Percentiles rank a stretch among this genome's conserved stretches.
These are phyloP conservation scores for Botrytis porri DNA, from an alignment of 2,329 filamentous ascomycete species.

Conservation along the genomic window DNA sequence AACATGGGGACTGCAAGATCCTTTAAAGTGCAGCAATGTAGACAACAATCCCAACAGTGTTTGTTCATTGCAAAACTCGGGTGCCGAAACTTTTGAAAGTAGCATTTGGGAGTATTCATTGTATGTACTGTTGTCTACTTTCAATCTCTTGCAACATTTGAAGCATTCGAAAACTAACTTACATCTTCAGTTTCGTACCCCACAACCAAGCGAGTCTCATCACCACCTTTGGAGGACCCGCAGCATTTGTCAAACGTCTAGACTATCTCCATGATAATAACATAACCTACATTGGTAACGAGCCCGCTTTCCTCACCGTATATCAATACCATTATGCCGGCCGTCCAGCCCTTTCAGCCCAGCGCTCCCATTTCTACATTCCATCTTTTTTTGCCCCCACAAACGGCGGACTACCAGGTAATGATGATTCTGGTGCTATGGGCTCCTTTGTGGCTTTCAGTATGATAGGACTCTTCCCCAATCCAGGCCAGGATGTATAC, in stretches of 20 bases:
- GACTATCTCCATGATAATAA: conserved; percentile 61
- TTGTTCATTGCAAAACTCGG: conserved; percentile 34
- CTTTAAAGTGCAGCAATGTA: conserved; percentile 57
- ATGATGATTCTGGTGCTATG: conserved; percentile 69
- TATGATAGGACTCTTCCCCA: conserved; percentile 55
- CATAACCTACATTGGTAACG: conserved; percentile 65
- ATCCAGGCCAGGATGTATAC: conserved; percentile 67
- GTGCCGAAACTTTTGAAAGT: conserved; percentile 66
- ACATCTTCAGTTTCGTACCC: conserved; percentile 33
- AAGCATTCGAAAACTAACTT: neutral
- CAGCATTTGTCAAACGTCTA: conserved; percentile 57
- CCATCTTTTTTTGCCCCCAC: conserved; percentile 60
- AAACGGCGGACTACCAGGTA: conserved; percentile 61
- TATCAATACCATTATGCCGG: conserved; percentile 71
- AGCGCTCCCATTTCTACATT: conserved; percentile 60
- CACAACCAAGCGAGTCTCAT: conserved; percentile 59
- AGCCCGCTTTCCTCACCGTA: conserved; percentile 61
- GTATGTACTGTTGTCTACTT: conserved; percentile 21
- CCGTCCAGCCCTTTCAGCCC: conserved; percentile 47
- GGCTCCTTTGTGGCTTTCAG: conserved; percentile 35
- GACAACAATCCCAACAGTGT: conserved; percentile 31
- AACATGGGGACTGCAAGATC: conserved; percentile 67
- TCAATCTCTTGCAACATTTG: neutral
- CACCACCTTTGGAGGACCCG: conserved; percentile 56
- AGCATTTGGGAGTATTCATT: conserved; percentile 66